Evolutionary conservation across 495 filamentous ascomycete genomes (phyloP), one percentile per base, ranked within the genome.

Genomic region (Aspergillus diversus): DNA sequence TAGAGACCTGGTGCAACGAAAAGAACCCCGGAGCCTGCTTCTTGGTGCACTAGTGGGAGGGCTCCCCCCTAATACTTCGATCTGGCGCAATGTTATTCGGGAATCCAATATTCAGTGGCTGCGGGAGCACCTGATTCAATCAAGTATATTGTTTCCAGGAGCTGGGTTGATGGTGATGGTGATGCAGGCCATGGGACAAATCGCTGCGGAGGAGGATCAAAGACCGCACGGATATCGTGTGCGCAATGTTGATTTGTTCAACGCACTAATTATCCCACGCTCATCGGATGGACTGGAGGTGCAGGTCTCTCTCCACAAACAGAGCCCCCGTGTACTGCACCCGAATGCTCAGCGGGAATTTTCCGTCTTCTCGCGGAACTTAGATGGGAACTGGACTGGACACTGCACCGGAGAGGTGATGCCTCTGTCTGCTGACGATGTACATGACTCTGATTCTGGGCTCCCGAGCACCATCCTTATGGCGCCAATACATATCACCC

Each of bases 111-210:
- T 33, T 7, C 75, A 72, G 0, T 77, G 73, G 75, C n/a, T 77
- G 2, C 48, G 60, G 0, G 72, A 71, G 16, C 75, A 77, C 47
- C 16, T 34, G 2, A 59, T 78, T 6, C 64, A 73, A 17, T 55
- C 39, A 27, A 57, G 65, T 55, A 57, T 70, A 9, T 66, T 90
- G 3, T 88, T 81, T 65, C 87, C 88, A 2, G 78, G 77, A 56
- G 79, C 85, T 15, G 84, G 81, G 5, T 87, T 80, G 57, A 57
- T 87, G 50, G 69, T 74, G 16, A 86, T 86, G 81, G 86, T 81
- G 3, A 65, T 88, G 1, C 86, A 89, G 65, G 84, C 81, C 0
- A 68, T 71, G 47, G 52, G 69, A 39, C 35, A 39, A 39, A 39
- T 12, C 35, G 5, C 12, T 12, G 35, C 12, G 6, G 12, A 12